Evolutionary conservation across 2,329 filamentous ascomycete species (phyloP).

Genomic region (Alternaria gaisen): DNA sequence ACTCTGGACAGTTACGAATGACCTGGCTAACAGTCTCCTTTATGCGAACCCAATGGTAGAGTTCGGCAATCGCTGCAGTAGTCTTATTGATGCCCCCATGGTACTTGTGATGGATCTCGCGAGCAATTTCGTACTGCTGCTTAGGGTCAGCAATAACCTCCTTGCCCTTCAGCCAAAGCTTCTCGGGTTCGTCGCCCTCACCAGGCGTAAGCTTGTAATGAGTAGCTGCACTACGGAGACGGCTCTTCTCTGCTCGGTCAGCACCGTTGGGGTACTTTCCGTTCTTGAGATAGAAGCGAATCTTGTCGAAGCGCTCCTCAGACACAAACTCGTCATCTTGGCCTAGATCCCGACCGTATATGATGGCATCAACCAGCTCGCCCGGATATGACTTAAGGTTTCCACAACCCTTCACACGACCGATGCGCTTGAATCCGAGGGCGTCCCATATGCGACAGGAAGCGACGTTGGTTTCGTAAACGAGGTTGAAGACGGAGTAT

Average conservation of each 20-base stretch:
- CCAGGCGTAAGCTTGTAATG: conserved; percentile 83
- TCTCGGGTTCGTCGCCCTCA: conserved; percentile 57
- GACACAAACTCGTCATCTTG: conserved; percentile 83
- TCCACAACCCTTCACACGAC: conserved; percentile 70
- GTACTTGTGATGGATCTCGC: conserved; percentile 74
- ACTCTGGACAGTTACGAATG: conserved; percentile 89
- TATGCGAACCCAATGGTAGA: conserved; percentile 97
- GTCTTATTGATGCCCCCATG: conserved; percentile 99
- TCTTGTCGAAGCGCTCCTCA: conserved; percentile 98
- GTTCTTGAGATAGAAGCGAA: conserved; percentile 95
- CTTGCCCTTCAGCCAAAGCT: conserved; percentile 96
- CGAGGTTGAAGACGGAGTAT: conserved; percentile 92
- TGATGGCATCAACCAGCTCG: conserved; percentile 60
- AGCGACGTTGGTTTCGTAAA: conserved; percentile 92
- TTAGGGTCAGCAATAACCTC: conserved; percentile 93
- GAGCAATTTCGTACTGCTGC: conserved; percentile 88
- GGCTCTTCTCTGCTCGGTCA: conserved; percentile 93
- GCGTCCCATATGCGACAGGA: conserved; percentile 92
- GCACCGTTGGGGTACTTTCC: conserved; percentile 92
- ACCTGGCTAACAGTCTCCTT: conserved; percentile 97
- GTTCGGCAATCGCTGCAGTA: conserved; percentile 90
- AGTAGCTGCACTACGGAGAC: conserved; percentile 89
- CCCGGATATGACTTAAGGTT: conserved; percentile 58
- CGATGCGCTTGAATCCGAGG: conserved; percentile 90
- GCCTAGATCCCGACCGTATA: conserved; percentile 68